Base-by-base conservation (phyloP, 306 rosid species). In the Trichosanthes truncata region DNA sequence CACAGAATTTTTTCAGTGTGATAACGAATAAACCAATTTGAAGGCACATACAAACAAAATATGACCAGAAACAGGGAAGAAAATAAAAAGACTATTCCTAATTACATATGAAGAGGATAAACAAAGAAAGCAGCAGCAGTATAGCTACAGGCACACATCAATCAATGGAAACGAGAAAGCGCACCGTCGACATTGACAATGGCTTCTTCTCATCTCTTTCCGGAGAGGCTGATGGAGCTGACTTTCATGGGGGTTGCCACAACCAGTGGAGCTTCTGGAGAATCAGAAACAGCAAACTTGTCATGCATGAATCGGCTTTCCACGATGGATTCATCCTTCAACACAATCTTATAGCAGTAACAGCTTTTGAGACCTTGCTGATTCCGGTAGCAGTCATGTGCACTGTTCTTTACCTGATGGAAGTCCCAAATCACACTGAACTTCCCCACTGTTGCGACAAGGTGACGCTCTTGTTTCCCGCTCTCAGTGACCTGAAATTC, bases 381-480 rank as follows among this genome's bases (percentile, higher is more conserved):
- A 83, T 89, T 94, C 81, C 90, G 59, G 84, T 94, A 92, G 78
- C 98, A 94, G 38, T 83, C 90, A 74, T 94, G 98, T 48, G 87
- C 93, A 84, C 87, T 92, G 86, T 90, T 92, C 85, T 90, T 94
- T 79, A 94, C 98, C 80, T 73, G 94, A 89, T 92, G 98, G 84
- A 94, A 92, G 83, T 94, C 96, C 98, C 98, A 94, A 85, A 94
- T 90, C 83, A 94, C 97, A n/a, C 98, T 92, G 79, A 94, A 94
- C 84, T 94, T 94, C 55, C 98, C 98, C 83, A 92, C 98, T 12
- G 98, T 94, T 2, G 93, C 96, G 2, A 94, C 98, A 2, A 89
- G 88, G 84, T 94, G 97, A 20, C 96, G 94, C 87, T 94, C 98
- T 87, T 94, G 98, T 85, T 92, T 92, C 21, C 98, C 98, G 71